Base-by-base conservation (phyloP, 331 rosid species). In the Pyracantha coccinea region DNA sequence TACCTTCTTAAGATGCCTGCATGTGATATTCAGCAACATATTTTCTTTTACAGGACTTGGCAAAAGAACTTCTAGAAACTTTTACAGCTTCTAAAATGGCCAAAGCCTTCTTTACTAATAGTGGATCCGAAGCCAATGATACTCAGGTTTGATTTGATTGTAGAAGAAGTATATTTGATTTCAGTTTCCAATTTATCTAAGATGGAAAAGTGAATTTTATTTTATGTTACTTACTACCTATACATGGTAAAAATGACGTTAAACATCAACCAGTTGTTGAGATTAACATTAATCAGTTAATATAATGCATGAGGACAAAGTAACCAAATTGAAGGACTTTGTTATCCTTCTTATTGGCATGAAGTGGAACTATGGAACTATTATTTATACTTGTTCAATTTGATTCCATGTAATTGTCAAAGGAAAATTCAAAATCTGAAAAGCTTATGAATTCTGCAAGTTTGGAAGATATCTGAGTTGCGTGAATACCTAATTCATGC, bases 91-190 rank as follows among this genome's bases (percentile, higher is more conserved):
- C 77, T 52, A 87, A 90, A 80, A 94, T 94, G 99, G 97, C 73
- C 1, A 94, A 94, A 79, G 97, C 86, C 12, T 94, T 94, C 84
- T 90, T 94, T 71, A 85, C 86, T 63, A 92, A 92, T 73, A 92
- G 97, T 68, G 99, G 99, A 66, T 94, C 99, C 24, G 97, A 92
- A 86, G 97, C 97, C 81, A 94, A 94, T 76, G 99, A 94, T 78
- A 82, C 99, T 77, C 97, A 94, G 97, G 98, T 94, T 73, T 66
- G 77, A 50, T 71, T 75, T 53, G 52, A 78, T 69, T 66, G 45
- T 75, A 38, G 59, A 44, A 69, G 72, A 77, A 73, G 63, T 65
- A 41, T 59, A 75, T 75, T 78, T 68, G 20, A 61, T 77, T 33
- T 5, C 16, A 15, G 68, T 7, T 25, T 21, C 24, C 68, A 62